Base-by-base conservation (phyloP, 106 monocot genomes). In the Ottelia alismoides region DNA sequence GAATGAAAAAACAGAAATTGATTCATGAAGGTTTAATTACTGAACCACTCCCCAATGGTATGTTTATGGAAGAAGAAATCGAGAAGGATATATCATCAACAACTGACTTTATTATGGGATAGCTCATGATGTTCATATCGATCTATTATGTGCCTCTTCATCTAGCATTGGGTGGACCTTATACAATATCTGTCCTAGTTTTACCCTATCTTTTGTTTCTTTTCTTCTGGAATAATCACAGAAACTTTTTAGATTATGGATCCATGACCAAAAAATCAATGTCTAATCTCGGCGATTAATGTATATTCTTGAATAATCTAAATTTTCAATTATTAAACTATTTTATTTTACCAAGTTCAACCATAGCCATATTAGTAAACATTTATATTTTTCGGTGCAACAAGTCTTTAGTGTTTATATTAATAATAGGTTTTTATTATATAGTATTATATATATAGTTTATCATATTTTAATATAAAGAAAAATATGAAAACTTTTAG, bases 101-200 rank as follows among this genome's bases (percentile, higher is more conserved):
- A 43, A 43, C 40, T 43, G 40, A 16, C 16, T 43, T 43, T 43
- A 43, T 43, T 43, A 43, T 43, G 40, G 40, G 40, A 43, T 16
- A 43, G 40, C 40, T 43, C 40, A 43, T 43, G 40, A 43, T 43
- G 40, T 43, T 43, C 40, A 43, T 43, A 43, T 43, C 16, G 40
- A 43, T 43, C 40, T 43, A 43, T 43, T 43, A 43, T 43, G 40
- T 43, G 40, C 40, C 40, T 43, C 40, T 43, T 43, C 40, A 43
- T 43, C 40, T 43, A 43, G 40, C 40, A 43, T 43, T 43, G 40
- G 40, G 6, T 43, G 16, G 40, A 43, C 40, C 40, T 16, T 16
- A 43, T 43, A 43, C 40, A 43, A 43, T 43, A 43, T 7, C 16
- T 7, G 40, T 43, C 40, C 40, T 43, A 43, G 40, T 43, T 43